phyloP scores from a whole-genome alignment of 2,329 filamentous ascomycete genomes.

The Cladosporium oxysporum region DNA sequence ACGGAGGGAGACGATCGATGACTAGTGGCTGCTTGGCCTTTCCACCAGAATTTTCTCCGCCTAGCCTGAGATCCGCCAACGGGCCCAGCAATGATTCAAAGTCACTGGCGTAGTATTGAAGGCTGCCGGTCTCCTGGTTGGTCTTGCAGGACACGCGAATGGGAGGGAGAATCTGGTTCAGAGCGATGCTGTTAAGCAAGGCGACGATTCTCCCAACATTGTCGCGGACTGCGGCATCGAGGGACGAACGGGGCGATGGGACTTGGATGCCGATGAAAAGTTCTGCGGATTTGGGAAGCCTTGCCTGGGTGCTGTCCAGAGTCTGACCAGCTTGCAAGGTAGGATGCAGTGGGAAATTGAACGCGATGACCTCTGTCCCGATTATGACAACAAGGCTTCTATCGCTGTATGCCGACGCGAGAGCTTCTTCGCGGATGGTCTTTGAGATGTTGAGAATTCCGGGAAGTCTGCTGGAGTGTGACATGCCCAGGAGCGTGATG shows the following conservation, averaged over 20 bases:
- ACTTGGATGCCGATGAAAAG: conserved; percentile 5
- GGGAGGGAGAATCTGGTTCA: background rate
- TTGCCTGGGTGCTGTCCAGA: background rate
- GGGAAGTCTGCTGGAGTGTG: background rate
- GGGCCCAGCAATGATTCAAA: background rate
- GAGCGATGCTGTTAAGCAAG: background rate
- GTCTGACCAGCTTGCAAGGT: background rate
- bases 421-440: background rate
- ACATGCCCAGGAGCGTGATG: background rate
- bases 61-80: background rate
- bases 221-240: background rate
- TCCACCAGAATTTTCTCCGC: background rate
- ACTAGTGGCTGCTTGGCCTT: background rate
- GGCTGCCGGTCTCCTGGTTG: background rate
- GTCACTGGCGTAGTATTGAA: background rate
- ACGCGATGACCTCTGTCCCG: background rate
- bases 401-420: background rate
- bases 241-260: background rate
- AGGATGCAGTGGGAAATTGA: conserved; percentile 1
- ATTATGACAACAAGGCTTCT: background rate
- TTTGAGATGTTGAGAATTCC: background rate
- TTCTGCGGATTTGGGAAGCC: background rate
- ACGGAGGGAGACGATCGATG: background rate
- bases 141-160: conserved; percentile 5
- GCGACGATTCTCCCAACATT: background rate